Evolutionary conservation across 75 land plant species (phyloP).

Genomic region (Chamaecyparis obtusa): DNA sequence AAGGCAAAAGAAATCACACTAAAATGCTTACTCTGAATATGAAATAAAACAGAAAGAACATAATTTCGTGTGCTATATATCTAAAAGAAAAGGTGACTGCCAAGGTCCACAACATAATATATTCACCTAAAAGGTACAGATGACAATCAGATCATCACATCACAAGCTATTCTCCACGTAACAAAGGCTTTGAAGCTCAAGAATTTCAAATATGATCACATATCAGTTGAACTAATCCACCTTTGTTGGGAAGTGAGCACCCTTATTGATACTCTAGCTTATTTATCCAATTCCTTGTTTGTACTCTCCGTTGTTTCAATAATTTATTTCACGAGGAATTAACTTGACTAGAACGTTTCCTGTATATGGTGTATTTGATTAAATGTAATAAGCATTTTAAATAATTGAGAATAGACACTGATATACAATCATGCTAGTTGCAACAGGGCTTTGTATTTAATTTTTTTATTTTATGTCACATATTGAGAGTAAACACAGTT

Average conservation of each 20-base stretch:
- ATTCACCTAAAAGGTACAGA: background rate
- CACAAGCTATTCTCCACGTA: background rate
- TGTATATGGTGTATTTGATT: background rate
- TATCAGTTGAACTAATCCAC: background rate
- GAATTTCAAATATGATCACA: background rate
- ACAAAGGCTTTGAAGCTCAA: background rate
- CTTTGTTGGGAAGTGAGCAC: background rate
- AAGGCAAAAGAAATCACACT: background rate
- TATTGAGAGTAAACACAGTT: background rate
- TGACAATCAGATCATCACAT: background rate
- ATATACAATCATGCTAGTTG: background rate
- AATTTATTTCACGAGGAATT: background rate
- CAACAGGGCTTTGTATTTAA: background rate
- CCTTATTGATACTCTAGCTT: background rate
- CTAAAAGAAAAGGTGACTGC: background rate
- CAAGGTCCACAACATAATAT: background rate
- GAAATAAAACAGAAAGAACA: background rate
- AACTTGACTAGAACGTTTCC: background rate
- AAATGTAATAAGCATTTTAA: background rate
- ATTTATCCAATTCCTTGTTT: background rate
- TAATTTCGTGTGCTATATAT: background rate
- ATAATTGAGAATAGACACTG: background rate
- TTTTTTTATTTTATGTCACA: background rate
- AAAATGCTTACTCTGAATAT: background rate
- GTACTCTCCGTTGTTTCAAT: background rate